phyloP scores from a whole-genome alignment of 805 yeast species.

The Ogataea salicorniae region DNA sequence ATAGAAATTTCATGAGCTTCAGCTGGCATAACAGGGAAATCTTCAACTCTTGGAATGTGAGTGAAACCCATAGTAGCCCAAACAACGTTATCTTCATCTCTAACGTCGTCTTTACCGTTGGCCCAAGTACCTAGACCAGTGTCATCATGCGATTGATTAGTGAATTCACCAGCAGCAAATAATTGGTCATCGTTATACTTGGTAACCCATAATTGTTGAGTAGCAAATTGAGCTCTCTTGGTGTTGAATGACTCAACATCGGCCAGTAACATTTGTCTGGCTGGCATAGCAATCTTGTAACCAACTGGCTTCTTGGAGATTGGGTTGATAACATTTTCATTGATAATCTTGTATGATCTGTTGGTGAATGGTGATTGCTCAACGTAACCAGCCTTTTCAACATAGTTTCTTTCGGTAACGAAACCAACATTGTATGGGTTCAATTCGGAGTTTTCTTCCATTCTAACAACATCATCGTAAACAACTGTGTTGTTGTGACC shows the following conservation, averaged over 20 bases:
- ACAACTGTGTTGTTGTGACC: slow-evolving; percentile 74
- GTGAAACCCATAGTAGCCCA: slow-evolving; percentile 83
- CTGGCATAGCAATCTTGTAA: slow-evolving; percentile 70
- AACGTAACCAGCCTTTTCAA: slow-evolving; percentile 66
- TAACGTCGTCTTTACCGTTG: slow-evolving; percentile 57
- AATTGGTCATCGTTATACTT: slow-evolving; percentile 67
- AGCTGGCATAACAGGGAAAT: slow-evolving; percentile 88
- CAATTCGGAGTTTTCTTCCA: slow-evolving; percentile 46
- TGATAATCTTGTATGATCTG: slow-evolving; percentile 71
- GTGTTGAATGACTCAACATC: slow-evolving; percentile 56
- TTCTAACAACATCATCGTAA: slow-evolving; percentile 62
- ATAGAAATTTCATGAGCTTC: slow-evolving; percentile 68
- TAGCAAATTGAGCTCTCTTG: slow-evolving; percentile 73
- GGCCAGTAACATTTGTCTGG: slow-evolving; percentile 71
- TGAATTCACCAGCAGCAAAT: slow-evolving; percentile 81
- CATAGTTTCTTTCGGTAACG: slow-evolving; percentile 52
- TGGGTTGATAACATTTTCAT: slow-evolving; percentile 67
- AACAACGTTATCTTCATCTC: slow-evolving; percentile 71
- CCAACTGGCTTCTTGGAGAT: slow-evolving; percentile 68
- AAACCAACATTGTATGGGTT: slow-evolving; percentile 73
- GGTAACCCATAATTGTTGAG: slow-evolving; percentile 79
- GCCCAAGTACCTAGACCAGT: slow-evolving; percentile 75
- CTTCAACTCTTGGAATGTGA: slow-evolving; percentile 78
- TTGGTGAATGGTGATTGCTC: slow-evolving; percentile 74
- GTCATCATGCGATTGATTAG: slow-evolving; percentile 70